Evolutionary conservation across 1,284 basidiomycete genomes (phyloP).

Genomic region (Porogramme epimiltina): DNA sequence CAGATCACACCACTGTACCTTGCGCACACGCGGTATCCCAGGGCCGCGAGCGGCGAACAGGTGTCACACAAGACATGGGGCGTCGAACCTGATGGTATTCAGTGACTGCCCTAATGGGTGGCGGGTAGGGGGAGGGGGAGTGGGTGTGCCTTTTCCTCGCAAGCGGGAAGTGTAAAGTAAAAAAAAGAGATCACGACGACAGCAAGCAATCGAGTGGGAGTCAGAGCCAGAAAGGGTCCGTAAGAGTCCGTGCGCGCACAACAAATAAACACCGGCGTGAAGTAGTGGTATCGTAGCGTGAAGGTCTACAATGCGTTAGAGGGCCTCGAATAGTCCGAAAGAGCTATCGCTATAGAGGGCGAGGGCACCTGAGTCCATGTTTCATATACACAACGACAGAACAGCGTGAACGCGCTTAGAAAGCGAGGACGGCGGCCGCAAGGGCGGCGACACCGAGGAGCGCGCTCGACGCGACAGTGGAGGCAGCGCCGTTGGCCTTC

Average conservation of each 20-base stretch:
- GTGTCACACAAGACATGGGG: constrained; percentile 14
- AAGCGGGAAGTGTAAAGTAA: constrained; percentile 33
- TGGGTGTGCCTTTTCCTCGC: constrained; percentile 35
- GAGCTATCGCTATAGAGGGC: constrained; percentile 20
- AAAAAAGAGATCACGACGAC: constrained; percentile 22
- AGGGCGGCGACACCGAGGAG: constrained; percentile 52
- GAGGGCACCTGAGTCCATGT: constrained; percentile 13
- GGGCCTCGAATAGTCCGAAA: constrained; percentile 18
- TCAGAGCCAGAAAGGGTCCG: constrained; percentile 22
- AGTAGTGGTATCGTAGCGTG: constrained; percentile 22
- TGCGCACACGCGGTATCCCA: no score
- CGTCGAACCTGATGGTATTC: constrained; percentile 31
- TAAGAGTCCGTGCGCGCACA: constrained; percentile 20
- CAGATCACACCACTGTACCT: constrained; percentile 4
- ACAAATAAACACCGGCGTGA: constrained; percentile 15
- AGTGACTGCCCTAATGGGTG: constrained; percentile 28
- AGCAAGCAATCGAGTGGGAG: constrained; percentile 18
- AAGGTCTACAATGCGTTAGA: constrained; percentile 18
- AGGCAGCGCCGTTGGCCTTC: constrained; percentile 48
- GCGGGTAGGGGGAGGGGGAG: constrained; percentile 18
- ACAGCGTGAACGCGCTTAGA: constrained; percentile 41
- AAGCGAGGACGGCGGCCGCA: constrained; percentile 54
- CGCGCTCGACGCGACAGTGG: constrained; percentile 49
- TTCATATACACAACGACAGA: constrained; percentile 11
- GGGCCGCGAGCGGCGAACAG: no score